phyloP scores from a whole-genome alignment of 2,329 filamentous ascomycete genomes.

The Arthrobotrys entomopaga region DNA sequence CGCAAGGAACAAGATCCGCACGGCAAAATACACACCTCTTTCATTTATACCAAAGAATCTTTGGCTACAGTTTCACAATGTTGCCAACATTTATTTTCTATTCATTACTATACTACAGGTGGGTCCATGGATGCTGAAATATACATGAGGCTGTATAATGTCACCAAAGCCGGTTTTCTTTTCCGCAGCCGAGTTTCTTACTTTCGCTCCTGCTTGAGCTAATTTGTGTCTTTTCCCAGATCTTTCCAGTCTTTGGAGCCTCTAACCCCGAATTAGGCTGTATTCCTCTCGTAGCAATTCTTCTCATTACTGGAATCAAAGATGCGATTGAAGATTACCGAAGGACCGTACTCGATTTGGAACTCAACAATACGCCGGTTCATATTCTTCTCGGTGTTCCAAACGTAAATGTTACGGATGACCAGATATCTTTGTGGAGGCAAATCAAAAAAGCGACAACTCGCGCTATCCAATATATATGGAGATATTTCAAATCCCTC shows the following conservation, averaged over 20 bases:
- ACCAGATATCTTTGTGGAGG: constrained; percentile 86
- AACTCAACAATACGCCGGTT: constrained; percentile 94
- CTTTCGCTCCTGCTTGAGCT: no score
- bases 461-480: constrained; percentile 64
- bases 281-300: constrained; percentile 91
- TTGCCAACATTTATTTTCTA: constrained; percentile 98
- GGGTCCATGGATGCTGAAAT: constrained; percentile 63
- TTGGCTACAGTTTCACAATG: constrained; percentile 97
- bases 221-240: constrained; percentile 67
- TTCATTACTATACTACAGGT: constrained; percentile 95
- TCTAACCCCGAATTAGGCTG: constrained; percentile 88
- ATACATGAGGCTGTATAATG: background rate
- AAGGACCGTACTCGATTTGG: constrained; percentile 87
- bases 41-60: constrained; percentile 97
- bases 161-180: background rate
- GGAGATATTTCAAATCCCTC: constrained; percentile 68
- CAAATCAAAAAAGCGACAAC: constrained; percentile 88
- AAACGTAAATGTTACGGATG: constrained; percentile 91
- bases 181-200: no score
- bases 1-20: constrained; percentile 94
- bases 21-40: constrained; percentile 94
- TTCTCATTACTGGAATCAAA: constrained; percentile 87
- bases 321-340: constrained; percentile 96
- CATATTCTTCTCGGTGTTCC: constrained; percentile 88
- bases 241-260: constrained; percentile 95